A percentile compares a stretch with the other conserved stretches of the same genome.
These are phyloP conservation scores for Telfairia occidentalis DNA, from an alignment of 331 rosid species.

Conservation along the genomic window DNA sequence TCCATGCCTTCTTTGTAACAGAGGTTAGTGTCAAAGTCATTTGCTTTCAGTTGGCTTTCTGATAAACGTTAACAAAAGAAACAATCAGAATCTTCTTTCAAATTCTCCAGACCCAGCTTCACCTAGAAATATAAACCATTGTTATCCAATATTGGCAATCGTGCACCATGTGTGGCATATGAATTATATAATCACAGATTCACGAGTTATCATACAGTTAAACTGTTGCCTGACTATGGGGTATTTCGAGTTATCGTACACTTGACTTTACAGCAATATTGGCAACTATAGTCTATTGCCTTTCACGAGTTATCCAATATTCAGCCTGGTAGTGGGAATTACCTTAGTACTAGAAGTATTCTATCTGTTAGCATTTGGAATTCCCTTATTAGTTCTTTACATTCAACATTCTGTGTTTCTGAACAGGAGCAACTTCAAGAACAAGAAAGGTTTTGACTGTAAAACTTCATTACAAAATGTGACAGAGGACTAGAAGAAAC, in stretches of 20 bases:
- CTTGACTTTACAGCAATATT: background rate
- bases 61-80: background rate
- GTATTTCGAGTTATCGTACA: background rate
- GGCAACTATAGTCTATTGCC: background rate
- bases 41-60: background rate
- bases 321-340: background rate
- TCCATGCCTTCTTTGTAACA: slow-evolving; percentile 87
- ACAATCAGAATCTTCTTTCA: background rate
- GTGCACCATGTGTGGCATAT: background rate
- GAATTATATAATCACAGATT: background rate
- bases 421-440: slow-evolving; percentile 73
- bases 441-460: slow-evolving; percentile 38
- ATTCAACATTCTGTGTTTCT: slow-evolving; percentile 12
- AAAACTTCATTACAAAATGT: background rate
- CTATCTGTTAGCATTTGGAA: background rate
- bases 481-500: background rate
- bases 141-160: background rate
- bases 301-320: background rate
- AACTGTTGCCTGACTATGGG: background rate
- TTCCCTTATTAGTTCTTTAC: slow-evolving; percentile 5
- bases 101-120: background rate
- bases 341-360: background rate
- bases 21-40: slow-evolving; percentile 47
- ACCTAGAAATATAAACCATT: background rate
- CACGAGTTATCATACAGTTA: background rate